Conservation (phyloP, 2,329 filamentous ascomycete genomes). For the Rhinocladiella mackenziei region DNA sequence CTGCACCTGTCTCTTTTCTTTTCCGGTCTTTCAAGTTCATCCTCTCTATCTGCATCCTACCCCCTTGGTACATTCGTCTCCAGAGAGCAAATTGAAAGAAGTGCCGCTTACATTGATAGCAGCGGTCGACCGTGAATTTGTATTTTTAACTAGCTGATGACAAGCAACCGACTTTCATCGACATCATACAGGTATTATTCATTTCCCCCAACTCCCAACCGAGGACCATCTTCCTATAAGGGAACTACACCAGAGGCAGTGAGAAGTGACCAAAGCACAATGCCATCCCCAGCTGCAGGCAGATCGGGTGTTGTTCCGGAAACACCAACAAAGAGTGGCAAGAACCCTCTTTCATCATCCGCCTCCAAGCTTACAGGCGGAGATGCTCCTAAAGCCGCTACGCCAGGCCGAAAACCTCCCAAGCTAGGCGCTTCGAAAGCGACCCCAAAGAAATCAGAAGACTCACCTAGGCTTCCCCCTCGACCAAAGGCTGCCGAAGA, state of each 20-base stretch:
- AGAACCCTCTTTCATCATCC: conserved; percentile 28
- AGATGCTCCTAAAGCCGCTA: conserved; percentile 11
- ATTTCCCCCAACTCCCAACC: conserved; percentile 26
- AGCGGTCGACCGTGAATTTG: conserved; percentile 10
- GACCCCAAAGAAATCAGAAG: conserved; percentile 25
- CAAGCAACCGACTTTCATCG: conserved; percentile 27
- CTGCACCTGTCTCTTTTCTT: conserved; percentile 8
- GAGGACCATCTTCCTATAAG: conserved; percentile 20
- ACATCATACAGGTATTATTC: conserved; percentile 31
- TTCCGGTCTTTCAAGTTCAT: conserved; percentile 15
- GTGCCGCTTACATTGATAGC: conserved; percentile 10
- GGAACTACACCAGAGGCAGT: conserved; percentile 23
- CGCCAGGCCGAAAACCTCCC: conserved; percentile 26
- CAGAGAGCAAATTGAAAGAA: conserved; percentile 2
- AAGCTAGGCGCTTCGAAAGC: conserved; percentile 28
- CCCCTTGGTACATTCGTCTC: conserved; percentile 5
- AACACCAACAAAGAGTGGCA: conserved; percentile 32
- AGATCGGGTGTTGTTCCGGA: conserved; percentile 25
- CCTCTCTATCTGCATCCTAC: conserved; percentile 13
- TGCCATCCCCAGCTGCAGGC: conserved; percentile 30
- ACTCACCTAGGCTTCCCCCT: conserved; percentile 17
- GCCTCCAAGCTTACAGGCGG: conserved; percentile 29
- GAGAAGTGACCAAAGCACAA: conserved; percentile 26
- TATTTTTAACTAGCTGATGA: conserved; percentile 25
- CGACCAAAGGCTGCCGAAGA: conserved; percentile 21